Base-by-base conservation (phyloP, 768 basidiomycete genomes). In the Psilocybe tampanensis region DNA sequence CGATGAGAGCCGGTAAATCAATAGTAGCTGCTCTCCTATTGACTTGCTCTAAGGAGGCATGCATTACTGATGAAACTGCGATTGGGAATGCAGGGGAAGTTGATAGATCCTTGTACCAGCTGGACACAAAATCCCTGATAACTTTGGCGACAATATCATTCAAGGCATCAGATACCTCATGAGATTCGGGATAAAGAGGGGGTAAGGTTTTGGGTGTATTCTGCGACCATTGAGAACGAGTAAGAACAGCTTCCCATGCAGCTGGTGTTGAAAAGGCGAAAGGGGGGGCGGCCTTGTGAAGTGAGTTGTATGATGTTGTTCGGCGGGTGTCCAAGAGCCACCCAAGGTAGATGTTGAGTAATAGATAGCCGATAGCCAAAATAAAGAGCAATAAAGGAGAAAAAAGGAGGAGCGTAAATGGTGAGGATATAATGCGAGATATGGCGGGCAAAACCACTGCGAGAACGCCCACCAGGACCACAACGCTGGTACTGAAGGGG, bases 161-260 rank as follows among this genome's bases (percentile, higher is more conserved):
- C 8, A 96, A 66, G 17, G 85, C 80, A n/a, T 82, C 75, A 8
- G 90, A 92, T 22, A 92, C 76, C 56, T 83, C 75, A 12, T 85
- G 83, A 36, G 84, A 84, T 22, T 83, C 77, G 24, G 88, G 86
- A 62, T 81, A 80, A 18, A 95, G 72, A 8, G 87, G 83, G 1
- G 88, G 80, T 18, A 89, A 76, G n/a, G 84, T 76, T 65, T 86
- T 86, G 0, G 88, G 85, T 3, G 85, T 74, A 55, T 79, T 84
- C 62, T 88, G 85, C 2, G 91, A 91, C 95, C 94, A 96, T 70
- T 90, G 86, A n/a, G 92, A 92, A 29, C 94, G 86, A 44, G 85
- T 94, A 49, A 92, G 78, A 45, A 93, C 90, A 0, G 89, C 94
- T 66, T 95, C 92, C 95, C 95, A 97, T 29, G 94, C 95, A 55